Percentiles rank a stretch among this genome's conserved stretches.
Conservation (phyloP, 257 asterid species). For the Solanum tarapatanum region DNA sequence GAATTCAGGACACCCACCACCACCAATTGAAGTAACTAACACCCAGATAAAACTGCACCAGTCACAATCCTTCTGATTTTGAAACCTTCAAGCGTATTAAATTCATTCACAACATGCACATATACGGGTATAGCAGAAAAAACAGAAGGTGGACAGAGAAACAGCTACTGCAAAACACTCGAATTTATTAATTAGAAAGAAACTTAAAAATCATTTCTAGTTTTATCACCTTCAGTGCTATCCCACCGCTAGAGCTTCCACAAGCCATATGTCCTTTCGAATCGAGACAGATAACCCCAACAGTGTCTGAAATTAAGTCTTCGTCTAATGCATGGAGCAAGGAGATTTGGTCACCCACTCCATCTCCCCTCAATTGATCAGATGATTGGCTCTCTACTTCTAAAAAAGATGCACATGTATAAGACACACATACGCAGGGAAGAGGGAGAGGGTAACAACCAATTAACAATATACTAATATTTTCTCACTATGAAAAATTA, state of each 20-base stretch:
- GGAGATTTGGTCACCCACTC: constrained; percentile 15
- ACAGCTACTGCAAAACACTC: neutral
- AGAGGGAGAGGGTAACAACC: neutral
- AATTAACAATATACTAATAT: neutral
- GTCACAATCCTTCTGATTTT: neutral
- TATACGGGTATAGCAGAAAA: neutral
- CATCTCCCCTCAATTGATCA: constrained; percentile 15
- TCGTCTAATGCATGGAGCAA: constrained; percentile 25
- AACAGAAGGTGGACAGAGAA: neutral
- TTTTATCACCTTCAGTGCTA: constrained; percentile 76
- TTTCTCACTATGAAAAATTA: neutral
- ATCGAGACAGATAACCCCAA: constrained; percentile 93
- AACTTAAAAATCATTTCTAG: neutral
- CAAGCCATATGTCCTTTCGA: constrained; percentile 70
- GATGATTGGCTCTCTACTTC: constrained; percentile 24
- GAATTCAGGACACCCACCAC: neutral
- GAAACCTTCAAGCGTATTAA: neutral
- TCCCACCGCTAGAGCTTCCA: constrained; percentile 98
- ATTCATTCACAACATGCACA: neutral
- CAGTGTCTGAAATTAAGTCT: constrained; percentile 62
- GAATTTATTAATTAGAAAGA: neutral
- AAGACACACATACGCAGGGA: neutral
- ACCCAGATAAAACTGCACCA: neutral
- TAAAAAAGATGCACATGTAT: constrained; percentile 5
- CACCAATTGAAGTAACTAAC: neutral